A percentile compares a stretch with the other conserved stretches of the same genome.
phyloP scores from a whole-genome alignment of 306 rosid genomes.

The Mucuna pruriens region DNA sequence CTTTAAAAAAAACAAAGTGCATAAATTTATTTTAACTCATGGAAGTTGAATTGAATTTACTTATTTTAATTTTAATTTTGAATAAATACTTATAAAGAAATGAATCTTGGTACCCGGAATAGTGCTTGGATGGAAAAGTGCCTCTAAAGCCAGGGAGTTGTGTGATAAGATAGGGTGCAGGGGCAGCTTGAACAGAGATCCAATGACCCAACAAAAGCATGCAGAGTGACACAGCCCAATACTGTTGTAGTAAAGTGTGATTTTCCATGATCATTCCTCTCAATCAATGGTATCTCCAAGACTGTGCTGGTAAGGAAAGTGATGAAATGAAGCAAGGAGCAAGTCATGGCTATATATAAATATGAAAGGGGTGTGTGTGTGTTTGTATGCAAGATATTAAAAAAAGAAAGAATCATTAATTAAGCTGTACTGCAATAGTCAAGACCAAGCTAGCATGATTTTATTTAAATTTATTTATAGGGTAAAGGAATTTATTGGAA shows the following conservation, averaged over 20 bases:
- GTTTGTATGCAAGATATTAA: not conserved
- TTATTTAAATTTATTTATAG: not conserved
- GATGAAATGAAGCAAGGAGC: not conserved
- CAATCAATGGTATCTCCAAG: not conserved
- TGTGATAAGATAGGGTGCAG: constrained; percentile 36
- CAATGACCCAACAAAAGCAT: constrained; percentile 27
- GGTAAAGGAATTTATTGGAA: constrained; percentile 1
- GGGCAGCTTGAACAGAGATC: constrained; percentile 37
- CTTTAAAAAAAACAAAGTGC: no score
- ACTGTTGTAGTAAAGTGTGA: not conserved
- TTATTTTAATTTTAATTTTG: no score
- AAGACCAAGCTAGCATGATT: not conserved
- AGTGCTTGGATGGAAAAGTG: constrained; percentile 46
- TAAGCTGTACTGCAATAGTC: not conserved
- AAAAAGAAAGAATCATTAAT: not conserved
- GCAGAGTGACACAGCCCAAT: constrained; percentile 4
- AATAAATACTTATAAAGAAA: no score
- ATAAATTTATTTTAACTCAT: no score
- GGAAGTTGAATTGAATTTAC: no score
- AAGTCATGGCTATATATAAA: not conserved
- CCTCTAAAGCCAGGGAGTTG: constrained; percentile 40
- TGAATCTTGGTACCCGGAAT: no score
- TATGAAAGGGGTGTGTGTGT: not conserved
- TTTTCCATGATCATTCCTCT: not conserved
- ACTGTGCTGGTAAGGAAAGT: not conserved